Conservation (phyloP, 768 basidiomycete genomes). For the Crassisporium funariophilum region DNA sequence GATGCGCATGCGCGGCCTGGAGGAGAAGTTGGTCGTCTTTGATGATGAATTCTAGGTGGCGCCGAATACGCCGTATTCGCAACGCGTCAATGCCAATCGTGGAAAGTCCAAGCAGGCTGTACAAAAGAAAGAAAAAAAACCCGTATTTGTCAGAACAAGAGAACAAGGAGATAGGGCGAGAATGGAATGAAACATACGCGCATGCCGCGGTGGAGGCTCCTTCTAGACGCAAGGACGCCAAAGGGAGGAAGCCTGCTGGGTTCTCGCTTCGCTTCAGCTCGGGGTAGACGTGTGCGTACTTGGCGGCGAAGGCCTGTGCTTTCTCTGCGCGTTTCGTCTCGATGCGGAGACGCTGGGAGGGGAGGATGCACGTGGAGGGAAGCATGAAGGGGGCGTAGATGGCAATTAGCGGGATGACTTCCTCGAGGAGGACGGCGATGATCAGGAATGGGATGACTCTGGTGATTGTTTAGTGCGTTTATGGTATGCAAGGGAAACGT, state of each 20-base stretch:
- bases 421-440: conserved; percentile 75
- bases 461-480: conserved; percentile 13
- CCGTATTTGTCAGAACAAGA: conserved; percentile 1
- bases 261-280: conserved; percentile 35
- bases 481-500: conserved; percentile 1
- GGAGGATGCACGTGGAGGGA: conserved; percentile 85
- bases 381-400: conserved; percentile 84
- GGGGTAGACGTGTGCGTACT: conserved; percentile 38
- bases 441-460: conserved; percentile 81
- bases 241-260: conserved; percentile 35
- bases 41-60: conserved; percentile 48
- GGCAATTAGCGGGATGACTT: conserved; percentile 80
- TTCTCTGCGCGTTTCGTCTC: conserved; percentile 56
- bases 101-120: conserved; percentile 43
- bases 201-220: conserved; percentile 49
- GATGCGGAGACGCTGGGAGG: conserved; percentile 72
- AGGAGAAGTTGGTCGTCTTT: conserved; percentile 67
- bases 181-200: conserved; percentile 46
- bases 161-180: background rate
- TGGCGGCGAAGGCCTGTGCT: conserved; percentile 38
- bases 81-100: conserved; percentile 45
- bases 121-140: conserved; percentile 6
- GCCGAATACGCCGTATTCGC: conserved; percentile 44
- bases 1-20: conserved; percentile 45
- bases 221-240: conserved; percentile 29